Evolutionary conservation across 1,284 basidiomycete genomes (phyloP), one percentile per base, ranked within the genome.

Genomic region (Baeospora myosura): DNA sequence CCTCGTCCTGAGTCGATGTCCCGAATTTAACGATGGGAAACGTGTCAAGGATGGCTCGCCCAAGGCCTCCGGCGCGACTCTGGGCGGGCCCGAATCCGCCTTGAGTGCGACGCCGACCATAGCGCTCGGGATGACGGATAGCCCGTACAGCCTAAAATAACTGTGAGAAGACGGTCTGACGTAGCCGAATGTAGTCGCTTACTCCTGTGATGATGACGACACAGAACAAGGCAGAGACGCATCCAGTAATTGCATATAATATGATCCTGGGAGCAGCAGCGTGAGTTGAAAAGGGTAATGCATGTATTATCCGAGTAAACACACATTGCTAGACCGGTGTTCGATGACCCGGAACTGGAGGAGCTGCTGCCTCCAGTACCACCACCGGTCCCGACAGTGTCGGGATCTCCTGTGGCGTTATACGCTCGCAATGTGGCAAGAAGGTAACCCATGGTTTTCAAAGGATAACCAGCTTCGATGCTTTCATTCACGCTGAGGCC

Each of bases 21-120:
- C 78, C 78, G 57, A 93, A 96, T 61, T 92, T 90, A 62, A 94
- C 82, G 44, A 95, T 68, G 1, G 92, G 92, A 67, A 96, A 96
- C 0, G 92, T 95, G 55, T 96, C 92, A 41, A 96, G 69, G 42
- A 96, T 91, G 20, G 93, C 92, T 23, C 88, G 81, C 0, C 87
- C 85, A 38, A 96, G 71, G 1, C 92, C 88, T 30, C 76, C 69
- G 0, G 89, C 82, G 5, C 87, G 78, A 42, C 80, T 84, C 58
- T 88, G 86, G 32, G 68, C 61, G 16, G 62, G 56, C 5, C 66
- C 70, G 5, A 62, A 70, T 33, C 57, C 59, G 16, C 69, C 70
- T 10, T 68, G 69, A 32, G 67, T 65, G 38, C 74, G 68, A 14
- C 88, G 71, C 16, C 87, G 84, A 5, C 91, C 90, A 58, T 95